Evolutionary conservation across 2,329 filamentous ascomycete species (phyloP).

Genomic region (Grosmannia huntii): DNA sequence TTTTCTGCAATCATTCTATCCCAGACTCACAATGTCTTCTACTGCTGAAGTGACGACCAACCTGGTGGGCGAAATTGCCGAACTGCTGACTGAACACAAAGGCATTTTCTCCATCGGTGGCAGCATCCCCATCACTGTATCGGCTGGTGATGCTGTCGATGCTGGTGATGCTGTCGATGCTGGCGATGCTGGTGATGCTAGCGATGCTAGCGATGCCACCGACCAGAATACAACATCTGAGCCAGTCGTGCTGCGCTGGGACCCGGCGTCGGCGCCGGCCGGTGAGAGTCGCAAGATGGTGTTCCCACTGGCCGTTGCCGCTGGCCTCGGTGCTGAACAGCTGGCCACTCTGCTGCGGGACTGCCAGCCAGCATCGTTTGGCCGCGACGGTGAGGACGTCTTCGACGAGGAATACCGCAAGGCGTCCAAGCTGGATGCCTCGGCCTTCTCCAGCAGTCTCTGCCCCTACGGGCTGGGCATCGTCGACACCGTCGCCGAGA

Average conservation of each 20-base stretch:
- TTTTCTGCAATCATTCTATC: background rate
- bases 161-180: background rate
- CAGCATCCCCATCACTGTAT: background rate
- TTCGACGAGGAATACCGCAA: conserved; percentile 39
- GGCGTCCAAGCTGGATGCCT: conserved; percentile 35
- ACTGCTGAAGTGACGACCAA: background rate
- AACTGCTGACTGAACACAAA: background rate
- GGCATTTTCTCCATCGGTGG: background rate
- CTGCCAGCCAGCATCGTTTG: conserved; percentile 20
- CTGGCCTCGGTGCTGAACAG: background rate
- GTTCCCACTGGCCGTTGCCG: background rate
- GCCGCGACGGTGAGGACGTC: background rate
- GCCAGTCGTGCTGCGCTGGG: background rate
- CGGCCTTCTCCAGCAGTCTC: conserved; percentile 35
- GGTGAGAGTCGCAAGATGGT: background rate
- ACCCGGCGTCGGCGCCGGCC: background rate
- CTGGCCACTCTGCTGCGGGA: background rate
- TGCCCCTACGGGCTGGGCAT: conserved; percentile 38
- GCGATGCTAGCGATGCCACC: background rate
- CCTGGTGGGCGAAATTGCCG: background rate
- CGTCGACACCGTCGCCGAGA: conserved; percentile 33
- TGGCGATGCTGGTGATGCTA: too few species aligned
- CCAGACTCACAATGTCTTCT: background rate
- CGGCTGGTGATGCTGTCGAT: background rate
- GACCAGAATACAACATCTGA: background rate